Base-by-base conservation (phyloP, 176 grass and related monocot genomes). In the Miscanthus lutarioriparius region DNA sequence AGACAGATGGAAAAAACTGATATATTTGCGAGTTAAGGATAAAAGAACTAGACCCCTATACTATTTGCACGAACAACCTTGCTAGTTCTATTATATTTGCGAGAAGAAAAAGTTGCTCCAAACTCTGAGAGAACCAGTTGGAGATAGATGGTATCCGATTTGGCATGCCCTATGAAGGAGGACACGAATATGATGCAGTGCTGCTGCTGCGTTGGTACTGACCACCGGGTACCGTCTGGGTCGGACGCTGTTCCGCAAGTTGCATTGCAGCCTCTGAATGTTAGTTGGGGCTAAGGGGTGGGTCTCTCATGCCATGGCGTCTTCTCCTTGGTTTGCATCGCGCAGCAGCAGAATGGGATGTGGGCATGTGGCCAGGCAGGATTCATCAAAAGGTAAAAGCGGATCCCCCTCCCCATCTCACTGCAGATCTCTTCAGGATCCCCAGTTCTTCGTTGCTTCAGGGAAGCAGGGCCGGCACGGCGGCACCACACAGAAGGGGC, bases 321-420 rank as follows among this genome's bases (percentile, higher is more conserved):
- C 89, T 87, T 87, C 80, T 33, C 47, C 70, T 70, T 86, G 66
- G 76, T 65, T 84, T 72, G 89, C 89, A 87, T 80, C 89, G 45
- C 44, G 35, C 45, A 68, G 54, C 41, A 19, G 62, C 53, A 84
- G 44, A 73, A 69, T 13, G 26, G 62, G 71, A 67, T 82, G 37
- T 69, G 45, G 49, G 13, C 13, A 16, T n/a, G n/a, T 44, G 44
- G 38, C n/a, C 12, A 16, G 26, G 58, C 68, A 67, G 13, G 43
- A 72, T 83, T 74, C 85, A 59, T 74, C 85, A 59, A 81, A 91
- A 75, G 66, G 56, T 41, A 62, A 86, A 76, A 90, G 45, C 39
- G 8, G 78, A 72, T 16, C 10, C 15, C 63, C 43, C 1, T 20
- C 19, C 20, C 28, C 39, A 48, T 76, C 70, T 26, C 70, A 28